A percentile compares a stretch with the other conserved stretches of the same genome.
phyloP scores from a whole-genome alignment of 2,329 filamentous ascomycete species.

The Rachicladosporium sp. region DNA sequence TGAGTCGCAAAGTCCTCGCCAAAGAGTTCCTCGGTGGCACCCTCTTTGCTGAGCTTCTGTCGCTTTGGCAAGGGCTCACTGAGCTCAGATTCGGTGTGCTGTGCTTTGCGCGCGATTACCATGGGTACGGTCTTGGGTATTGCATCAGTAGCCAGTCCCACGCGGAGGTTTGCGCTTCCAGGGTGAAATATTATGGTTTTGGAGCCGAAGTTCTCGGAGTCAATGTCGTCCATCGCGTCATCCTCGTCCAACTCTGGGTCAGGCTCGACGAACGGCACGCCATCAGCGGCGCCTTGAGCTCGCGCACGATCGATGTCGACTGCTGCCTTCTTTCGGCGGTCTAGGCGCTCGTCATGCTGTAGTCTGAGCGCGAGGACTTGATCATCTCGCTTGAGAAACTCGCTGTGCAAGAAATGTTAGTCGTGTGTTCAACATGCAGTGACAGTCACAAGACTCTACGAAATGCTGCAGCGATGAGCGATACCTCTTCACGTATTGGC shows the following conservation, averaged over 20 bases:
- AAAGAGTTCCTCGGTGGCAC: conserved; percentile 66
- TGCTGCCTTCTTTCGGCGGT: conserved; percentile 70
- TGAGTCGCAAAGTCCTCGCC: conserved; percentile 63
- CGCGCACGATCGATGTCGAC: conserved; percentile 80
- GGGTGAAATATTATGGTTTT: conserved; percentile 92
- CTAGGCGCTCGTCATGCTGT: conserved; percentile 74
- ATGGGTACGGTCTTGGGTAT: conserved; percentile 89
- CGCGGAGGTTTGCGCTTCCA: conserved; percentile 87
- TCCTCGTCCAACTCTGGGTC: conserved; percentile 16
- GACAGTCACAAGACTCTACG: too few species aligned
- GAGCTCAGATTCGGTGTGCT: conserved; percentile 72
- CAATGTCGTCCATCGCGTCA: conserved; percentile 45
- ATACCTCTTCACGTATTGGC: conserved; percentile 24
- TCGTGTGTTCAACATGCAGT: too few species aligned
- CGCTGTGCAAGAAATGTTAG: conserved; percentile 38
- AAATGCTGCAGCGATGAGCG: neutral
- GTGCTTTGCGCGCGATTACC: conserved; percentile 71
- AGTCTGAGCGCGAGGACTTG: conserved; percentile 82
- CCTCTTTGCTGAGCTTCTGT: conserved; percentile 40
- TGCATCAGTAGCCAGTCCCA: conserved; percentile 87
- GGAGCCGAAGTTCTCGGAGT: conserved; percentile 57
- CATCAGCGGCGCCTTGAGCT: conserved; percentile 53
- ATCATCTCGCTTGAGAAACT: conserved; percentile 97
- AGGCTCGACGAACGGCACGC: conserved; percentile 25
- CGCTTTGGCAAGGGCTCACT: conserved; percentile 67